Evolutionary conservation across 352 stramenopile species (phyloP).

Genomic region (Globisporangium orthogonon): DNA sequence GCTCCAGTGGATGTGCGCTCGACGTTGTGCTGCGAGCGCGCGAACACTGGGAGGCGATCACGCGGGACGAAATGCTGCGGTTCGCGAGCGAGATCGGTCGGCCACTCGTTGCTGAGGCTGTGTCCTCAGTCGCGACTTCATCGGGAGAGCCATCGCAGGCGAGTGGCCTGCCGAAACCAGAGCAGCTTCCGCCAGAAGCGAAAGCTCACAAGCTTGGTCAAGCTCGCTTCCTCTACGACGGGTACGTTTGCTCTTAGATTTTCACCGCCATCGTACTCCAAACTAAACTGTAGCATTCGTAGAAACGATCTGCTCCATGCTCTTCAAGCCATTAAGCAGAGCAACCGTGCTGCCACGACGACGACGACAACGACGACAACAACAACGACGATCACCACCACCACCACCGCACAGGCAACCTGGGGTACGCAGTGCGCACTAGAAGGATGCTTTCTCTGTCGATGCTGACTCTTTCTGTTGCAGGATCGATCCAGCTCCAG

Average conservation of each 20-base stretch:
- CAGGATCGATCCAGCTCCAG: constrained; percentile 58
- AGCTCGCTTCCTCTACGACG: constrained; percentile 61
- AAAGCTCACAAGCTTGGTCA: constrained; percentile 5
- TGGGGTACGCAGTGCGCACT: constrained; percentile 21
- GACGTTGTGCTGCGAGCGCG: constrained; percentile 35
- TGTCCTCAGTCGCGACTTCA: not conserved
- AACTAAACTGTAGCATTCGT: not conserved
- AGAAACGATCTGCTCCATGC: constrained; percentile 61
- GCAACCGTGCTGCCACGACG: constrained; percentile 26
- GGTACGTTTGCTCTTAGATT: constrained; percentile 16
- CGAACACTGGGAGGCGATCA: constrained; percentile 57
- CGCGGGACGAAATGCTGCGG: constrained; percentile 56
- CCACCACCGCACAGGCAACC: constrained; percentile 7
- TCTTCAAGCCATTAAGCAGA: constrained; percentile 51
- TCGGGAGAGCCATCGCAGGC: not conserved
- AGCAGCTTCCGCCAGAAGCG: not conserved
- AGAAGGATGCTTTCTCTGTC: not conserved
- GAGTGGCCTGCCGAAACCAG: not conserved
- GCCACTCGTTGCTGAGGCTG: constrained; percentile 23
- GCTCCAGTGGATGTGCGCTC: constrained; percentile 24
- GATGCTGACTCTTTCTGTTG: not conserved
- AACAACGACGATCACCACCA: too few species aligned
- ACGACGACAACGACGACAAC: too few species aligned
- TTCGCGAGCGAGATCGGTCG: constrained; percentile 39
- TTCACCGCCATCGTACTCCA: not conserved